Evolutionary conservation across 192 early-diverging fungal genomes (phyloP).

Genomic region (Diversispora epigaea): DNA sequence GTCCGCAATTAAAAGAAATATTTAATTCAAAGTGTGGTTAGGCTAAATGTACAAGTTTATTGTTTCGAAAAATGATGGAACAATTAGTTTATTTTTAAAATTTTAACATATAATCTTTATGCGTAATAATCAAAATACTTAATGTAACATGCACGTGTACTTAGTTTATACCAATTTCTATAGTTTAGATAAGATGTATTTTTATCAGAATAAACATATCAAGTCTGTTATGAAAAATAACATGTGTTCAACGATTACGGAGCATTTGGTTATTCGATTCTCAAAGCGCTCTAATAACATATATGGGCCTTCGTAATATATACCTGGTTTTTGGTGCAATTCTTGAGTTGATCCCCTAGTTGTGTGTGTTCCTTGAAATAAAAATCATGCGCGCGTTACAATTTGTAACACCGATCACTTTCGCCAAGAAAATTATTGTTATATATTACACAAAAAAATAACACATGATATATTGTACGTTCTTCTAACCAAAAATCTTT

Average conservation of each 20-base stretch:
- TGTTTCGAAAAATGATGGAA: background rate
- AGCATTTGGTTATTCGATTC: background rate
- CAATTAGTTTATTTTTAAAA: background rate
- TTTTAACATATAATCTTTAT: conserved; percentile 14
- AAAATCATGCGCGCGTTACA: no score
- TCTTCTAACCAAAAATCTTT: no score
- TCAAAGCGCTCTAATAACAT: no score
- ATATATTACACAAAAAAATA: no score
- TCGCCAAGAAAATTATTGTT: no score
- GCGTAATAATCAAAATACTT: background rate
- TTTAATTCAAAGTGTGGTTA: background rate
- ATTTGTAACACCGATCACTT: no score
- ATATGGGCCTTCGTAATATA: no score
- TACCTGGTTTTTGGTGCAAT: no score
- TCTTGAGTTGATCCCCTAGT: no score
- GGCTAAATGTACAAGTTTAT: conserved; percentile 8
- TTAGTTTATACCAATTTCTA: background rate
- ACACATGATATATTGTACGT: no score
- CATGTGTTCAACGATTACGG: background rate
- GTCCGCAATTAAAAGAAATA: background rate
- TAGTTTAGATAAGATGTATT: background rate
- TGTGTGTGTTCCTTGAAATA: no score
- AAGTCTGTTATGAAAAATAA: conserved; percentile 5
- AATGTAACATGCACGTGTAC: background rate
- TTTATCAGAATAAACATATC: background rate